Conservation (phyloP, 75 land plant species). For the Isoetes taiwanensis region DNA sequence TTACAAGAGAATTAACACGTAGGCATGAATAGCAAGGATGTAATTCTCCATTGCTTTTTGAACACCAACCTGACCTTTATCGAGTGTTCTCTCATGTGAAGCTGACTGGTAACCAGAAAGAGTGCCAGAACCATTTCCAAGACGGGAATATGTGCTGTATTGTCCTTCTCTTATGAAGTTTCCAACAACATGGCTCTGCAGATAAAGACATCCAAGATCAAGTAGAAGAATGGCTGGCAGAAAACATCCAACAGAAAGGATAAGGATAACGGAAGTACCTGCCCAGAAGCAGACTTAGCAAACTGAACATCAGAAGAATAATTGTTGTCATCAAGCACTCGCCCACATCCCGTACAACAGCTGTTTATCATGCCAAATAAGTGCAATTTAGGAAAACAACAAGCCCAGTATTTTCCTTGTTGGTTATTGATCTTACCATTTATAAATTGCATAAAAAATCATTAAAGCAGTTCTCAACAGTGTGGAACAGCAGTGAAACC, state of each 20-base stretch:
- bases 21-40: background rate
- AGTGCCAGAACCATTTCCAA: conserved; percentile 7
- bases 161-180: conserved; percentile 37
- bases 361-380: conserved; percentile 12
- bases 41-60: background rate
- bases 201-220: background rate
- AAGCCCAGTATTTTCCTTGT: too few species aligned
- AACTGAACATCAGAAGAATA: conserved; percentile 42
- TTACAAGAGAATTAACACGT: background rate
- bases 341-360: conserved; percentile 59
- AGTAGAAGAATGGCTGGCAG: background rate
- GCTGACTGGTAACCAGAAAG: conserved; percentile 23
- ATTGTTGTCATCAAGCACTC: conserved; percentile 36
- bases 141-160: conserved; percentile 15
- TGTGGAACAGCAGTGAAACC: too few species aligned
- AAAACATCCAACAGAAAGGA: background rate
- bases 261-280: conserved; percentile 24
- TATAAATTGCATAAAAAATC: too few species aligned
- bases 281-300: conserved; percentile 44
- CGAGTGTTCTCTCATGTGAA: conserved; percentile 49
- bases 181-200: conserved; percentile 49
- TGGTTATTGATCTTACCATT: too few species aligned
- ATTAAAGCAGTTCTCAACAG: too few species aligned
- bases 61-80: conserved; percentile 27
- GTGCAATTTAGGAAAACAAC: background rate